These are phyloP conservation scores for Cydonia oblonga DNA, from an alignment of 331 rosid species.

Conservation along the genomic window DNA sequence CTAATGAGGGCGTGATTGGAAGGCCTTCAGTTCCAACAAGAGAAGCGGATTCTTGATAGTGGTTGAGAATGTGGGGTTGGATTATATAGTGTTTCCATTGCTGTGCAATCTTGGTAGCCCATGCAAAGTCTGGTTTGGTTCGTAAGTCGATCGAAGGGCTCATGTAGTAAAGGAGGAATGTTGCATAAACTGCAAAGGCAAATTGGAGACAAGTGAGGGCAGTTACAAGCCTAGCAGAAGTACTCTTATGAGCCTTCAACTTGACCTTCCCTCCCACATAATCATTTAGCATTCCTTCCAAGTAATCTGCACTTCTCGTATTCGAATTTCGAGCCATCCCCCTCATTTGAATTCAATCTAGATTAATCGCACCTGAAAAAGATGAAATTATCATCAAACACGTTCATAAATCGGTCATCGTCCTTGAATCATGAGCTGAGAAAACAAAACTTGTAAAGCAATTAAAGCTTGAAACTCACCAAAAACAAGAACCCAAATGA, in stretches of 20 bases:
- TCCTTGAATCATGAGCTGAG: background rate
- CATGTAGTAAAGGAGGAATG: constrained; percentile 70
- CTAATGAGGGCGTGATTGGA: constrained; percentile 31
- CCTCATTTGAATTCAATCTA: constrained; percentile 22
- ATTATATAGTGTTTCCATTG: constrained; percentile 61
- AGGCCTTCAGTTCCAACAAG: constrained; percentile 26
- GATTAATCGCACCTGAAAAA: constrained; percentile 22
- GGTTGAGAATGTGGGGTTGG: constrained; percentile 57
- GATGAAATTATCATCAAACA: background rate
- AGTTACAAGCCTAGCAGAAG: constrained; percentile 48
- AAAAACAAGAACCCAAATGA: background rate
- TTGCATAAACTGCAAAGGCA: constrained; percentile 64
- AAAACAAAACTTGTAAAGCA: background rate
- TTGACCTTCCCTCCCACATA: constrained; percentile 59
- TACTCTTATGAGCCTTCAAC: constrained; percentile 33
- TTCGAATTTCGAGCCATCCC: constrained; percentile 35
- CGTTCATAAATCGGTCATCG: background rate
- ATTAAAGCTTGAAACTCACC: constrained; percentile 11
- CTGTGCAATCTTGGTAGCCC: constrained; percentile 62
- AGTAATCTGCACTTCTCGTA: constrained; percentile 42
- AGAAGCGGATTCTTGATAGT: constrained; percentile 49
- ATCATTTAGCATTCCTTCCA: constrained; percentile 84
- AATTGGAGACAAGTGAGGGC: constrained; percentile 80
- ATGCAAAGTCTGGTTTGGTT: constrained; percentile 61
- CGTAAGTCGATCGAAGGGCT: constrained; percentile 71